These are phyloP conservation scores for Gaillardinia entomophila DNA, from an alignment of 805 yeast genomes.

Conservation along the genomic window DNA sequence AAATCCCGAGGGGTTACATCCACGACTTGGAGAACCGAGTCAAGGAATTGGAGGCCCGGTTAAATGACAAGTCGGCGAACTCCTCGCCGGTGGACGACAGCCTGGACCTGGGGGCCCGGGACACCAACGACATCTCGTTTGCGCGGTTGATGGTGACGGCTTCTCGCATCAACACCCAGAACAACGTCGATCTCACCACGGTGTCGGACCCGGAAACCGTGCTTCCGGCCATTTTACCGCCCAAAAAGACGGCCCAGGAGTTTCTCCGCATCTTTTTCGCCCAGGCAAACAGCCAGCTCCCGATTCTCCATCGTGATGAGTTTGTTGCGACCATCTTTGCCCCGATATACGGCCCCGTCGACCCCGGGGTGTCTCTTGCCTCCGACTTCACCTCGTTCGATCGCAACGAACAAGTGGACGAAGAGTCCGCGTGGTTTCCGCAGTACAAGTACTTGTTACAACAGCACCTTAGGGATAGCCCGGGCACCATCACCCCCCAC, in stretches of 20 bases:
- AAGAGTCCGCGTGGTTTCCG: conserved; percentile 42
- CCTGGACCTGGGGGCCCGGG: neutral
- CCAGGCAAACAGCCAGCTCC: conserved; percentile 78
- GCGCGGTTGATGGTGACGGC: conserved; percentile 77
- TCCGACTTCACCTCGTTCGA: conserved; percentile 49
- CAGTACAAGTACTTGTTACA: conserved; percentile 31
- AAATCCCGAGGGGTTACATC: conserved; percentile 75
- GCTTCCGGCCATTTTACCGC: conserved; percentile 53
- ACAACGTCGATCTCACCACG: conserved; percentile 7
- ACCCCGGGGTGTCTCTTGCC: conserved; percentile 51
- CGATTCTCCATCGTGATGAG: conserved; percentile 76
- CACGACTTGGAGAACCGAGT: conserved; percentile 65
- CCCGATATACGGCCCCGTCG: conserved; percentile 72
- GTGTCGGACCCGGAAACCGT: conserved; percentile 11
- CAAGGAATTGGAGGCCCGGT: conserved; percentile 45
- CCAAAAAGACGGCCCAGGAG: conserved; percentile 63
- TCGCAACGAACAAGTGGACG: conserved; percentile 10
- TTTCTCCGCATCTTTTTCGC: conserved; percentile 64
- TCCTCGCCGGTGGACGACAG: neutral
- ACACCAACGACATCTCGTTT: conserved; percentile 45
- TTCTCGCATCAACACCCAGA: conserved; percentile 43
- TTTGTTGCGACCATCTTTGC: conserved; percentile 62
- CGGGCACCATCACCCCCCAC: conserved; percentile 22
- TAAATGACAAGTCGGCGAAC: conserved; percentile 37
- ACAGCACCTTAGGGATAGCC: conserved; percentile 1